These are phyloP conservation scores for Rhizopus sp. DNA, from an alignment of 371 early-diverging fungal genomes.

Conservation along the genomic window DNA sequence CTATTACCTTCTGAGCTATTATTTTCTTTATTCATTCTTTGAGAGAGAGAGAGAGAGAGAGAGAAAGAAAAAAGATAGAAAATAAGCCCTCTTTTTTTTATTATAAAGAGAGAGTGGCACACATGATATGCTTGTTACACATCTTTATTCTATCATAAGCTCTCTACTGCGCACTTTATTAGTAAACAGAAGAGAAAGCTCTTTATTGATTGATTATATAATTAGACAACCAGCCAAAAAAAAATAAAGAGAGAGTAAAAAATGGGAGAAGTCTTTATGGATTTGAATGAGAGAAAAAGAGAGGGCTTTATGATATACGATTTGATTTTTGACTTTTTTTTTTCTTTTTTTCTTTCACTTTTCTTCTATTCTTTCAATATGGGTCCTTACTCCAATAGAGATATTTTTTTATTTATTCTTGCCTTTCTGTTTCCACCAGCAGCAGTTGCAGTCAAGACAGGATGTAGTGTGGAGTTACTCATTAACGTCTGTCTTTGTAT, in stretches of 20 bases:
- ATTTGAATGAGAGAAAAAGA: no score
- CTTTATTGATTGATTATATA: no score
- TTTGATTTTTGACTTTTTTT: background rate
- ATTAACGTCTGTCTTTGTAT: slow-evolving; percentile 68
- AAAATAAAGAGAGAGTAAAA: no score
- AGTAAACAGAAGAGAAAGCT: no score
- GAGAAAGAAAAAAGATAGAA: background rate
- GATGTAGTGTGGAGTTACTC: slow-evolving; percentile 66
- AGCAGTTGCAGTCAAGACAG: slow-evolving; percentile 63
- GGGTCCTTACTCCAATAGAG: slow-evolving; percentile 51
- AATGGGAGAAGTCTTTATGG: no score
- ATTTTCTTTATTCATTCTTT: background rate
- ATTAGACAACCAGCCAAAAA: no score
- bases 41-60: background rate
- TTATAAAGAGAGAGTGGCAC: no score
- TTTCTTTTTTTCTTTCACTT: slow-evolving; percentile 5
- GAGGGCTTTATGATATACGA: no score
- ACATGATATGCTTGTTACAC: no score
- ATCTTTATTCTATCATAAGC: no score
- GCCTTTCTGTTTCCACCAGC: slow-evolving; percentile 78
- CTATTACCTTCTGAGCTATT: background rate
- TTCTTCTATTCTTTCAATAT: slow-evolving; percentile 11
- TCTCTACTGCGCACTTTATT: no score
- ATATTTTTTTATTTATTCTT: slow-evolving; percentile 58
- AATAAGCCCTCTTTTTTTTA: background rate